Percentiles rank a stretch among this genome's conserved stretches.
phyloP scores from a whole-genome alignment of 805 yeast genomes.

The Yamadazyma laniorum region DNA sequence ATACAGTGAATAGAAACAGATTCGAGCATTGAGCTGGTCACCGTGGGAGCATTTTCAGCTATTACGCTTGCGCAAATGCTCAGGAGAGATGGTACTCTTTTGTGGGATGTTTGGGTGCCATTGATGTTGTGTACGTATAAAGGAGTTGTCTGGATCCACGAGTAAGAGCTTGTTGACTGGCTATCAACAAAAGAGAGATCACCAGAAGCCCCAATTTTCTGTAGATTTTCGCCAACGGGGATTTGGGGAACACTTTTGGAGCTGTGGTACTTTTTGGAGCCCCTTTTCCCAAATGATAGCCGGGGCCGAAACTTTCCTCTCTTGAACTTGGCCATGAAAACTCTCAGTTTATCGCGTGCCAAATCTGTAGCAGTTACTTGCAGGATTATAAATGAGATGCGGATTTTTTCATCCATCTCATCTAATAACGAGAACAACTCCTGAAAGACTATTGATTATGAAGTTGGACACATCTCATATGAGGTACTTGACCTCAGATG shows the following conservation, averaged over 20 bases:
- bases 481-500: constrained; percentile 90
- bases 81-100: constrained; percentile 18
- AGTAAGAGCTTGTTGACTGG: constrained; percentile 14
- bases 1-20: constrained; percentile 28
- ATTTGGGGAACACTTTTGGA: no score
- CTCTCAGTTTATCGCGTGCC: no score
- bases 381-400: no score
- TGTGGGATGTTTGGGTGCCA: constrained; percentile 1
- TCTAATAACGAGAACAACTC: constrained; percentile 1
- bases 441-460: constrained; percentile 46
- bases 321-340: no score
- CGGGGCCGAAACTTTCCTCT: no score
- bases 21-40: constrained; percentile 20
- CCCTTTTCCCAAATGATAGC: no score
- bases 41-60: constrained; percentile 25
- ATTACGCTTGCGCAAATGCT: constrained; percentile 25
- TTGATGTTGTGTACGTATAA: not conserved
- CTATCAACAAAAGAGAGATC: constrained; percentile 15
- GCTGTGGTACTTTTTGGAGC: no score
- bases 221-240: not conserved
- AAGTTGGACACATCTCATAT: constrained; percentile 90
- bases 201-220: constrained; percentile 7
- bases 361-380: no score
- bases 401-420: constrained; percentile 3
- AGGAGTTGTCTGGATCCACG: constrained; percentile 16